These are phyloP conservation scores for Blastobotrys niveus DNA, from an alignment of 1,139 yeast genomes.

Conservation along the genomic window DNA sequence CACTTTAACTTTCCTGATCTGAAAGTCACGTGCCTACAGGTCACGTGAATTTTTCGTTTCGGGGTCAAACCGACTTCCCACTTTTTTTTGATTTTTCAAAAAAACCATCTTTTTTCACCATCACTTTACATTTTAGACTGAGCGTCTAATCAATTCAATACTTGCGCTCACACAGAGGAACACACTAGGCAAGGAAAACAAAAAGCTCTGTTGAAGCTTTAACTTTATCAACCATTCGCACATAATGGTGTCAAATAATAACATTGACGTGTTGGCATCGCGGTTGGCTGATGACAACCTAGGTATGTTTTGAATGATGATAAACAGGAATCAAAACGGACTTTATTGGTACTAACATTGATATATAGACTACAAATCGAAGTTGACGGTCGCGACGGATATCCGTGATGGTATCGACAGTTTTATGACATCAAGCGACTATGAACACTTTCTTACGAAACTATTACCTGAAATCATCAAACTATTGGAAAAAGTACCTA, in stretches of 20 bases:
- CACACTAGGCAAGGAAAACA: not conserved
- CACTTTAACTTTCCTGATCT: not conserved
- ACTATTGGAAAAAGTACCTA: slow-evolving; percentile 61
- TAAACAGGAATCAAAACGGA: not conserved
- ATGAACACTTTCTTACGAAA: slow-evolving; percentile 42
- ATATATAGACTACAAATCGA: slow-evolving; percentile 48
- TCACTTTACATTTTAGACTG: not conserved
- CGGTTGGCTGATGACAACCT: slow-evolving; percentile 46
- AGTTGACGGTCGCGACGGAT: slow-evolving; percentile 68
- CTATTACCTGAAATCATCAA: slow-evolving; percentile 32
- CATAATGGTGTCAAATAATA: slow-evolving; percentile 11
- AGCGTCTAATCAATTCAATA: not conserved
- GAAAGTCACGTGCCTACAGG: too few relatives aligned
- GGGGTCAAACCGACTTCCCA: slow-evolving; percentile 12
- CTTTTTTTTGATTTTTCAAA: slow-evolving; percentile 6
- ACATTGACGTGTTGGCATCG: slow-evolving; percentile 53
- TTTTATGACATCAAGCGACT: slow-evolving; percentile 72
- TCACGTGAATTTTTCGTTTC: slow-evolving; percentile 10
- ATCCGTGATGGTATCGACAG: slow-evolving; percentile 80
- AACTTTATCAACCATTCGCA: not conserved
- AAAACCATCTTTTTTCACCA: not conserved
- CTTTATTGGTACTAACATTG: too few relatives aligned
- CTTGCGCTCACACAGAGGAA: not conserved
- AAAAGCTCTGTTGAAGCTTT: not conserved
- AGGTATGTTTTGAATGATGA: slow-evolving; percentile 22